phyloP scores from a whole-genome alignment of 352 stramenopile species.

The Globisporangium heterothallicum region DNA sequence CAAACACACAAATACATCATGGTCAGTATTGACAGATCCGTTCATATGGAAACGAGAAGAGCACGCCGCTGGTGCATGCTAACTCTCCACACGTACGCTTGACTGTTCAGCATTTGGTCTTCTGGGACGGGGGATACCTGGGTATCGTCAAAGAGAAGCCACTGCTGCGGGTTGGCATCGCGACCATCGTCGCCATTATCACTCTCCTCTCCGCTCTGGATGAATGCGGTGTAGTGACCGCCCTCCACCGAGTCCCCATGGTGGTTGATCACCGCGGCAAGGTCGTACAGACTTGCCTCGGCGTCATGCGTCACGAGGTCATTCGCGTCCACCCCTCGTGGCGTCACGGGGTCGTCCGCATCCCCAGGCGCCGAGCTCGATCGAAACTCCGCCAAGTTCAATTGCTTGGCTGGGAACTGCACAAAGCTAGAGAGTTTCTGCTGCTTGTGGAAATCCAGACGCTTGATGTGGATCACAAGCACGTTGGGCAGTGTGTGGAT shows the following conservation, averaged over 20 bases:
- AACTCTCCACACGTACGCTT: constrained; percentile 39
- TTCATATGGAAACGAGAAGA: too few relatives aligned
- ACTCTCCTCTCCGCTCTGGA: constrained; percentile 14
- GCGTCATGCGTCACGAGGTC: constrained; percentile 9
- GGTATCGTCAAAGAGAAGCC: constrained; percentile 61
- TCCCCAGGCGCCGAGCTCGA: constrained; percentile 5
- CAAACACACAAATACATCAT: not conserved
- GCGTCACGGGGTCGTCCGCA: constrained; percentile 6
- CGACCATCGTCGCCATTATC: constrained; percentile 7
- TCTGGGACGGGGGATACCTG: constrained; percentile 30
- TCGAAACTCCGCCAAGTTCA: constrained; percentile 35
- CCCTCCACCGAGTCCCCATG: constrained; percentile 63
- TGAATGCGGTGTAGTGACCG: constrained; percentile 67
- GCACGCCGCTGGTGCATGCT: too few relatives aligned
- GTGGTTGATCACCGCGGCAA: constrained; percentile 58
- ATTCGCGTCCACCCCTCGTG: constrained; percentile 12
- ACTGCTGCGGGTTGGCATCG: constrained; percentile 20
- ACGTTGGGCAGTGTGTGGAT: constrained; percentile 59
- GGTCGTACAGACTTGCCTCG: constrained; percentile 40
- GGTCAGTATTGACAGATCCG: too few relatives aligned
- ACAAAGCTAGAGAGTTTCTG: constrained; percentile 49
- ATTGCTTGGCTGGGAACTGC: constrained; percentile 38
- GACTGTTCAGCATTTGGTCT: constrained; percentile 34
- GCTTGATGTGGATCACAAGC: constrained; percentile 73
- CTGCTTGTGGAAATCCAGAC: constrained; percentile 63